Base-by-base conservation (phyloP, 352 stramenopile genomes). In the Phytophthora pisi region DNA sequence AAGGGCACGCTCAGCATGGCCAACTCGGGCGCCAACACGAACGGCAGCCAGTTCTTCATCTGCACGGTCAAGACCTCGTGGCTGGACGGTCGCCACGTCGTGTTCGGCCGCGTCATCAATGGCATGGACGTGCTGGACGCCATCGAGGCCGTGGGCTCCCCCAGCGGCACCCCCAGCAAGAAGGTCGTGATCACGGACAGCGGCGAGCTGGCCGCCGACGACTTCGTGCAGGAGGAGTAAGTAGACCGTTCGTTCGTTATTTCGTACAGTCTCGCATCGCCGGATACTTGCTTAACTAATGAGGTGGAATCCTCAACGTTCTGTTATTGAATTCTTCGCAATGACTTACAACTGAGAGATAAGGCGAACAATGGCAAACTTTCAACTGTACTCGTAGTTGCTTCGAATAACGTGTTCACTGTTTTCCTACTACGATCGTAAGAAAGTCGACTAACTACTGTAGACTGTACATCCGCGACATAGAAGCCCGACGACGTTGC, bases 11-110 rank as follows among this genome's bases (percentile, higher is more conserved):
- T 96, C 49, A 93, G 82, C 72, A 96, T 96, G 88, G 87, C 87
- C 50, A 96, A 96, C 77, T 77, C 85, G 36, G 88, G 88, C 18
- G 70, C 78, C 42, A 94, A 95, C 78, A 94, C 90, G 36, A 99
- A 99, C 82, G 95, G 96, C 51, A 98, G 89, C 60, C 96, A 99
- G 82, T 99, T 99, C 75, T 99, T 99, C 80, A 98, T 99, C 64
- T 95, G 84, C 74, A 97, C 90, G 18, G 91, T 95, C 65, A 93
- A 96, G 79, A 97, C 91, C 5, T 90, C 88, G 71, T 97, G 90
- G 90, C 78, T 97, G 65, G 91, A 97, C 55, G 91, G 84, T 18
- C 81, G 80, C 47, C 87, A 95, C 72, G 87, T 95, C 38, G 87
- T 95, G 23, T 95, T 99, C 70, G 98, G 98, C 56, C 97, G 97